Evolutionary conservation across 257 asterid species (phyloP).

Genomic region (Buddleja alternifolia): DNA sequence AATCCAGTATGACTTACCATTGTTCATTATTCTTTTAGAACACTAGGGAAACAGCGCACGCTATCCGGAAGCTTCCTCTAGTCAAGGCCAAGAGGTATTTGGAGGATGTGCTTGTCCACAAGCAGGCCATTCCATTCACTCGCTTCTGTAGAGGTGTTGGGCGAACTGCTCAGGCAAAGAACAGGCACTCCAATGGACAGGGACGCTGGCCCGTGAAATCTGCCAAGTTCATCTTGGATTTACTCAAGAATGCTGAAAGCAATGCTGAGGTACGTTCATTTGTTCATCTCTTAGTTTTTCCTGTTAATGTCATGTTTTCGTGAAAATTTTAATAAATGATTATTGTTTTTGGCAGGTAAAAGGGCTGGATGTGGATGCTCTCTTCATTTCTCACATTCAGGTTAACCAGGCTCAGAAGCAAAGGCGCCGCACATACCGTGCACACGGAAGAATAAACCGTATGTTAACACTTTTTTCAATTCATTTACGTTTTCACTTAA

Average conservation of each 20-base stretch:
- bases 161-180: constrained; percentile 75
- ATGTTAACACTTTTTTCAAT: constrained; percentile 1
- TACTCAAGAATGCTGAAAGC: constrained; percentile 77
- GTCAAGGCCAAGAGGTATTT: constrained; percentile 65
- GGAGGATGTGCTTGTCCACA: constrained; percentile 69
- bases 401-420: constrained; percentile 92
- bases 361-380: constrained; percentile 90
- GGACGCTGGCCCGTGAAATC: constrained; percentile 86
- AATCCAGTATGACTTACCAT: neutral
- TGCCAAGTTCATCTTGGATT: constrained; percentile 65
- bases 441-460: constrained; percentile 84
- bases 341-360: constrained; percentile 54
- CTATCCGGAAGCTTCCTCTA: constrained; percentile 59
- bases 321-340: neutral
- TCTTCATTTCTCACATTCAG: constrained; percentile 87
- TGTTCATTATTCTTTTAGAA: constrained; percentile 30
- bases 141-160: constrained; percentile 81
- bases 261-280: constrained; percentile 60
- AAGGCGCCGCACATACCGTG: constrained; percentile 88
- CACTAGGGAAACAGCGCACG: constrained; percentile 79
- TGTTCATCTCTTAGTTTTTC: neutral
- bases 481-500: neutral
- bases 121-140: constrained; percentile 76
- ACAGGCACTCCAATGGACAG: constrained; percentile 75
- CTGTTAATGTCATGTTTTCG: neutral